Evolutionary conservation across 2,329 filamentous ascomycete species (phyloP), one percentile per base, ranked within the genome.

Genomic region (Zopfia rhizophila): DNA sequence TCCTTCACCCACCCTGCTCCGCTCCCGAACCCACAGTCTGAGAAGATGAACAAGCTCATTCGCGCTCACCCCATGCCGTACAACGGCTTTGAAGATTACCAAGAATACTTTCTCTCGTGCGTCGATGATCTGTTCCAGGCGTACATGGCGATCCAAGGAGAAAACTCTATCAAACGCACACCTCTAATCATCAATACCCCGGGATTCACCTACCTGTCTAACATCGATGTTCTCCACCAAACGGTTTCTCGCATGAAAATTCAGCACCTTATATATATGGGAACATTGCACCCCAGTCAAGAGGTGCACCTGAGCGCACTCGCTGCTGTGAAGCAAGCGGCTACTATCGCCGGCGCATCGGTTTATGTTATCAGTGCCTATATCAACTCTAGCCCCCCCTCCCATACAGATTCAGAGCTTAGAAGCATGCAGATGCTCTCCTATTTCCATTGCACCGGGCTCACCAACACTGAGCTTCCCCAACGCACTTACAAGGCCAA

Each of bases 381-480:
- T n/a, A n/a, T n/a, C n/a, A n/a, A 50, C 3, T 33, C 41, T 8
- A 37, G 37, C 2, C 21, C 37, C 8, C 45, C 77, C 1, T 74
- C 80, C 3, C 77, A 86, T 25, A 88, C 85, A 7, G 80, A 87
- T 0, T 78, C 82, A 0, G 85, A 92, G 50, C 70, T 90, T 3
- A 77, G 88, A 38, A 80, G 81, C 5, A 91, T 93, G 87, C 88
- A 91, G 56, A 83, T 80, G n/a, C 86, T 91, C 79, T 86, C 88
- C 0, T 93, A 92, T 58, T 90, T 93, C 60, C 90, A 93, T 63
- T 55, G 75, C 7, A 61, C 69, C 13, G 33, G 48, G 27, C 63
- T 54, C 29, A 22, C 36, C 35, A 44, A 46, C 21, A 41, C 32
- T 21, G 47, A 46, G 16, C 54, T 56, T 29, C 37, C 57, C 29